phyloP scores from a whole-genome alignment of 495 filamentous ascomycete genomes.

The Aspergillus hancockii region DNA sequence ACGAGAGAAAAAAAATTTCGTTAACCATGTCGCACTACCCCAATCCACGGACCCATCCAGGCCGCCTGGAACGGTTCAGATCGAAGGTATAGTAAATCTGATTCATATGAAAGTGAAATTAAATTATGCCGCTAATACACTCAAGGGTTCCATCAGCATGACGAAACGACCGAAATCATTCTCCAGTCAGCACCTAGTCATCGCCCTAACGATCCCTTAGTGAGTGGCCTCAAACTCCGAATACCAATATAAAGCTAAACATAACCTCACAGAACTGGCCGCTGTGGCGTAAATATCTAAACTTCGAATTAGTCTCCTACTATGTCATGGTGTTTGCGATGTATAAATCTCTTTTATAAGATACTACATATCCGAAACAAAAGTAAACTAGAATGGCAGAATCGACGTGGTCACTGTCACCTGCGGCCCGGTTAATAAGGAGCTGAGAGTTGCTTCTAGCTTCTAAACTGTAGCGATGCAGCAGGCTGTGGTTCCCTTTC shows the following conservation, averaged over 20 bases:
- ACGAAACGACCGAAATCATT: background rate
- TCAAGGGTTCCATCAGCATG: background rate
- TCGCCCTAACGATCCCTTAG: background rate
- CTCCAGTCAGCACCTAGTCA: background rate
- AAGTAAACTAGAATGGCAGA: background rate
- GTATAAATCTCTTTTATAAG: background rate
- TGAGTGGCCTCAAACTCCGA: background rate
- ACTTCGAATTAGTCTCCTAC: background rate
- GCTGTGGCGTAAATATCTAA: background rate
- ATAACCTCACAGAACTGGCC: background rate
- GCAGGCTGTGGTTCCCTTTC: slow-evolving; percentile 36
- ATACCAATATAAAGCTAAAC: background rate
- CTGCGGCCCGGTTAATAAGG: slow-evolving; percentile 40
- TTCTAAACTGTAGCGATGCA: slow-evolving; percentile 40
- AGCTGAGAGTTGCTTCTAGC: slow-evolving; percentile 37
- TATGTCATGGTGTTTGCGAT: background rate
- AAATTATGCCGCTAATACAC: background rate
- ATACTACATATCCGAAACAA: background rate
- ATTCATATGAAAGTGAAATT: too few relatives aligned
- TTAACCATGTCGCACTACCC: background rate
- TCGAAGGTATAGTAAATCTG: background rate
- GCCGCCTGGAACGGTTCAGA: background rate
- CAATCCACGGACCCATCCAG: background rate
- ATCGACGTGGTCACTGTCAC: slow-evolving; percentile 40
- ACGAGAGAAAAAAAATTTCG: too few relatives aligned